A percentile compares a stretch with the other conserved stretches of the same genome.
Evolutionary conservation across 1,284 basidiomycete species (phyloP).

Genomic region (Waitea zeae): DNA sequence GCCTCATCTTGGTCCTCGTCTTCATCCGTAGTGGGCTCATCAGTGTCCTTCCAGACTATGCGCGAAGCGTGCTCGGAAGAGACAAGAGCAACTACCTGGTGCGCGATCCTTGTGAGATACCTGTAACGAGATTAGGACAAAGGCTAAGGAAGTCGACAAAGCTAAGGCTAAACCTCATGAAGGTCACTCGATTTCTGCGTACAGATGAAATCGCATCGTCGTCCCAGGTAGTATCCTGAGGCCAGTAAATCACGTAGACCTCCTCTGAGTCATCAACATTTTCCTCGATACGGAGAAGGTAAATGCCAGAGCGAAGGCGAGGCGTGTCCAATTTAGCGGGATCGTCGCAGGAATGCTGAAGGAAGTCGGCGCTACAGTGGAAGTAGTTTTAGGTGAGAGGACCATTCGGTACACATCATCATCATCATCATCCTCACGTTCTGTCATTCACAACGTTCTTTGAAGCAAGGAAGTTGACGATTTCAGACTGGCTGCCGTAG

Average conservation of each 20-base stretch:
- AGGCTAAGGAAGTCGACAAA: too few species aligned
- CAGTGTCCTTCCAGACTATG: conserved; percentile 23
- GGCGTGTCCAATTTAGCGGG: not conserved
- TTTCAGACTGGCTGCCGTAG: conserved; percentile 33
- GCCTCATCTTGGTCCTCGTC: too few species aligned
- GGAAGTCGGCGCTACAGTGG: too few species aligned
- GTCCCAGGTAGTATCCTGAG: conserved; percentile 40
- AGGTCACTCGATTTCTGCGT: conserved; percentile 33
- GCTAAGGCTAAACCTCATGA: conserved; percentile 34
- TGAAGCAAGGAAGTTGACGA: conserved; percentile 23
- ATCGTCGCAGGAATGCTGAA: too few species aligned
- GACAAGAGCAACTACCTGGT: conserved; percentile 30
- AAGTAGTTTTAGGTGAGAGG: not conserved
- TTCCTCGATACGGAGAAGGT: conserved; percentile 13
- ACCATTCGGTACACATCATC: not conserved
- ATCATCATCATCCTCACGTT: conserved; percentile 17
- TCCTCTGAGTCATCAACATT: conserved; percentile 8
- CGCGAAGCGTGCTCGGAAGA: conserved; percentile 23
- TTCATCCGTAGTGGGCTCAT: conserved; percentile 6
- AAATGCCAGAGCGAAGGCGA: conserved; percentile 30
- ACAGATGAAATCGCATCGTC: conserved; percentile 26
- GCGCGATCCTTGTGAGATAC: conserved; percentile 36
- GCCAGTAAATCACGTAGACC: conserved; percentile 39
- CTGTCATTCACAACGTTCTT: conserved; percentile 17
- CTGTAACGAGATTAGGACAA: conserved; percentile 14